Conservation (phyloP, 371 early-diverging fungal species). For the Actinomucor elegans region DNA sequence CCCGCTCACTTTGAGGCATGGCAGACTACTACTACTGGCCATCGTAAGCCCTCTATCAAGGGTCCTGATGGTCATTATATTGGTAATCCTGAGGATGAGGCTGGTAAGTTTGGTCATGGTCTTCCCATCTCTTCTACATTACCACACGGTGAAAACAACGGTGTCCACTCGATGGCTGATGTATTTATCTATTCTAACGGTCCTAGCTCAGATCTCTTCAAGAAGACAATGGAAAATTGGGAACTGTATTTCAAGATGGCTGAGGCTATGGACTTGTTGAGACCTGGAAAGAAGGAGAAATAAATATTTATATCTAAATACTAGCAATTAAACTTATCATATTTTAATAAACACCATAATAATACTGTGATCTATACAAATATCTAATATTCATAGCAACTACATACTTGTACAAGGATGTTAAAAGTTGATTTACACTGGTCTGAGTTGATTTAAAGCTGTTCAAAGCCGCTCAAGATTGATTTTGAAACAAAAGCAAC, state of each 20-base stretch:
- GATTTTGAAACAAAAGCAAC: too few species aligned
- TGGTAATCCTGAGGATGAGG: conserved; percentile 35
- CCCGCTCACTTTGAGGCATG: conserved; percentile 63
- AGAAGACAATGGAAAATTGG: conserved; percentile 60
- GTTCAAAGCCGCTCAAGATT: too few species aligned
- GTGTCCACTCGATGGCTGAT: conserved; percentile 64
- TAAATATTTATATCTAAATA: too few species aligned
- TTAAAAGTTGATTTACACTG: too few species aligned
- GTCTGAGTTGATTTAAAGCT: too few species aligned
- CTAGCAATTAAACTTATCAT: too few species aligned
- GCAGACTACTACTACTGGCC: conserved; percentile 45
- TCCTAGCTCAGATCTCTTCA: conserved; percentile 57
- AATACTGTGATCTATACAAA: too few species aligned
- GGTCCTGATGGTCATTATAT: conserved; percentile 22
- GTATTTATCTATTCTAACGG: conserved; percentile 58
- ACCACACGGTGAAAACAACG: conserved; percentile 29
- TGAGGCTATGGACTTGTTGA: conserved; percentile 27
- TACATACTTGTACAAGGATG: too few species aligned
- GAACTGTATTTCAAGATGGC: conserved; percentile 63
- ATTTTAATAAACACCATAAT: too few species aligned
- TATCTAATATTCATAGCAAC: too few species aligned
- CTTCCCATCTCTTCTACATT: conserved; percentile 43
- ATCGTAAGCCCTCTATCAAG: conserved; percentile 41
- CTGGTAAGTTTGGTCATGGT: conserved; percentile 44
- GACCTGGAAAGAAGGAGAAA: conserved; percentile 14